phyloP scores from a whole-genome alignment of 768 basidiomycete genomes.

The Tephrocybe sp. region DNA sequence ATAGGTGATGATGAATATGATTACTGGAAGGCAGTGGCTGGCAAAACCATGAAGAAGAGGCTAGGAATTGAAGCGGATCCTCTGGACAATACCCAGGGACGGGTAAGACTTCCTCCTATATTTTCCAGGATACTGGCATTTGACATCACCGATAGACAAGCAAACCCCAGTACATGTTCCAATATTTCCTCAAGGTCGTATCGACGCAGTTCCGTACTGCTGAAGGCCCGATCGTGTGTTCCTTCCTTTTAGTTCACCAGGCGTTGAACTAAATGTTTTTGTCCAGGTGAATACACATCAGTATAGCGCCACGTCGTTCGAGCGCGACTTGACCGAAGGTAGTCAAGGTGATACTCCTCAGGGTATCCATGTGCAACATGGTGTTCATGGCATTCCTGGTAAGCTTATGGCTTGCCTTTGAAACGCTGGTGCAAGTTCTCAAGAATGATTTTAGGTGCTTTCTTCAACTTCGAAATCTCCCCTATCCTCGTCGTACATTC shows the following conservation, averaged over 20 bases:
- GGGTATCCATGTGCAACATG: constrained; percentile 74
- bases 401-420: constrained; percentile 1
- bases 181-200: constrained; percentile 99
- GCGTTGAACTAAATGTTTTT: constrained; percentile 8
- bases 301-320: constrained; percentile 95
- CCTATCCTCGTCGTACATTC: constrained; percentile 92
- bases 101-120: constrained; percentile 35
- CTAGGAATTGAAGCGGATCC: constrained; percentile 77
- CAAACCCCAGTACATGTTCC: constrained; percentile 91
- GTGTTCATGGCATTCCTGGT: constrained; percentile 68
- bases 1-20: constrained; percentile 80
- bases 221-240: constrained; percentile 61
- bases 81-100: constrained; percentile 61
- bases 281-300: constrained; percentile 82
- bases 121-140: neutral
- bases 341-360: constrained; percentile 52
- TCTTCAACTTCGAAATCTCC: constrained; percentile 96
- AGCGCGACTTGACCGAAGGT: constrained; percentile 80
- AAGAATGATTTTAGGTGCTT: constrained; percentile 51
- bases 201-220: constrained; percentile 91
- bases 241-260: neutral
- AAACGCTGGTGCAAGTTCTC: neutral
- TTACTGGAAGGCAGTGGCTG: constrained; percentile 57
- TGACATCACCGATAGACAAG: constrained; percentile 47
- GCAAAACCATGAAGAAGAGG: constrained; percentile 62